Evolutionary conservation across 495 filamentous ascomycete species (phyloP), one percentile per base, ranked within the genome.

Genomic region (Aspergillus homomorphus): DNA sequence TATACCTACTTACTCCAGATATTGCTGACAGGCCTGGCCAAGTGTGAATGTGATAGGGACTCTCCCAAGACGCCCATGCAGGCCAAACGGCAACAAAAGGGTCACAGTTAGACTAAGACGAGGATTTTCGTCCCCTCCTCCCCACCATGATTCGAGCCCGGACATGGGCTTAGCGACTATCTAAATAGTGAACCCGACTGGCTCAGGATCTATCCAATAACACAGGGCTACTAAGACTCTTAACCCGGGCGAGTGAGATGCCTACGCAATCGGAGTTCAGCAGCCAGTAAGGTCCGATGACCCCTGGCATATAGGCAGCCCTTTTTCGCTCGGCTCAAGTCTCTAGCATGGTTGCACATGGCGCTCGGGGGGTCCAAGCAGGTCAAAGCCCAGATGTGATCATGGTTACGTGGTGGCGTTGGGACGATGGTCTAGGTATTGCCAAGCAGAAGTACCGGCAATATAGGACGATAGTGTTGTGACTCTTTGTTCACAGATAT

Each of bases 341-440:
- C 38, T n/a, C n/a, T n/a, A n/a, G n/a, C n/a, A n/a, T 22, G 48
- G 55, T 57, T 26, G 55, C 46, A 53, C 50, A 49, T 59, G 50
- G 57, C 46, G 59, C 45, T 61, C 42, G 30, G 53, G 30, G 53
- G 59, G 48, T 28, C 28, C 46, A 50, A 23, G 45, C 45, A 48
- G 45, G 45, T 48, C 45, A 22, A 22, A 21, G 45, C 20, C 26
- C 45, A 22, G 16, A 48, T 48, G 45, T 26, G 46, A 30, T 51
- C 48, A 51, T 51, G 24, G 48, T 51, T 51, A 51, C 48, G 48
- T 51, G 48, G 48, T 51, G 48, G 24, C 48, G 48, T 30, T 23
- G 1, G 23, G 9, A 2, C 10, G 45, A 10, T 20, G 45, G 18
- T n/a, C n/a, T n/a, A n/a, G n/a, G n/a, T n/a, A n/a, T n/a, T n/a